phyloP scores from a whole-genome alignment of 352 stramenopile species.

The Globisporangium cystogenes region DNA sequence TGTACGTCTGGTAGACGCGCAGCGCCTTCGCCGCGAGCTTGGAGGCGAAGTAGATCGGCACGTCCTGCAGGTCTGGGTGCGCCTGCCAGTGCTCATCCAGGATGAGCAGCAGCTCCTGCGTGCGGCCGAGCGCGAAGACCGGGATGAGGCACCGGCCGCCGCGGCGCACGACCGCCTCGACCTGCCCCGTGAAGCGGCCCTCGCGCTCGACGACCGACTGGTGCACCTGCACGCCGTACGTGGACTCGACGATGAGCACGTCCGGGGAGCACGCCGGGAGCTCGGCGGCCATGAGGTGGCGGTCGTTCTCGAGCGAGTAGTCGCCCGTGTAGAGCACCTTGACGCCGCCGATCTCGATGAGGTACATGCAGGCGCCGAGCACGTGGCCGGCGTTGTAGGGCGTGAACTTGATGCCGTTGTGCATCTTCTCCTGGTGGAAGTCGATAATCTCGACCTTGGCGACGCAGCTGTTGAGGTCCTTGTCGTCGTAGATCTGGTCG shows the following conservation, averaged over 20 bases:
- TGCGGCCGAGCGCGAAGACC: slow-evolving; percentile 97
- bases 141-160: slow-evolving; percentile 97
- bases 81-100: slow-evolving; percentile 99
- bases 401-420: slow-evolving; percentile 98
- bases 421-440: slow-evolving; percentile 96
- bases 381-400: slow-evolving; percentile 99
- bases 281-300: slow-evolving; percentile 95
- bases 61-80: slow-evolving; percentile 91
- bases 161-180: slow-evolving; percentile 94
- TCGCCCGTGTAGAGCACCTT: slow-evolving; percentile 98
- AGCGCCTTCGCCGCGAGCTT: slow-evolving; percentile 95
- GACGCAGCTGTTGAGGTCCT: slow-evolving; percentile 96
- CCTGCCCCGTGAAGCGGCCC: slow-evolving; percentile 94
- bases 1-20: slow-evolving; percentile 99
- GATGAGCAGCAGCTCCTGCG: slow-evolving; percentile 98
- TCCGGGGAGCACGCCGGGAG: slow-evolving; percentile 88
- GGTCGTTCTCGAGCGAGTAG: slow-evolving; percentile 98
- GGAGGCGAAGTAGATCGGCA: slow-evolving; percentile 99
- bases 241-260: slow-evolving; percentile 99
- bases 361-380: slow-evolving; percentile 98
- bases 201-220: slow-evolving; percentile 95
- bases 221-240: slow-evolving; percentile 98
- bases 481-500: slow-evolving; percentile 91
- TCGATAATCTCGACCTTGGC: slow-evolving; percentile 98
- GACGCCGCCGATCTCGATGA: slow-evolving; percentile 97